Evolutionary conservation across 257 asterid species (phyloP).

Genomic region (Solanum pimpinellifolium): DNA sequence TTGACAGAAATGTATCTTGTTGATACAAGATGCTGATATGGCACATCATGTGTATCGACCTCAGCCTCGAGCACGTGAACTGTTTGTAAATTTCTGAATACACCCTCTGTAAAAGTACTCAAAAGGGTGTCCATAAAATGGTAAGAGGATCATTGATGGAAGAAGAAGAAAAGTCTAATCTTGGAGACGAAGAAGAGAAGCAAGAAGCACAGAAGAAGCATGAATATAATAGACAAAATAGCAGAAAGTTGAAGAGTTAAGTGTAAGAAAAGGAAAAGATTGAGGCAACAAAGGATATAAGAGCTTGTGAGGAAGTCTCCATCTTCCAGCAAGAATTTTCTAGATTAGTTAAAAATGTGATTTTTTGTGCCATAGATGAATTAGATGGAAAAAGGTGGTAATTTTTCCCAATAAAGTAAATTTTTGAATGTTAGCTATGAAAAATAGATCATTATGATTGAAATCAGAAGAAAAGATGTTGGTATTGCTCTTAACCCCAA

Average conservation of each 20-base stretch:
- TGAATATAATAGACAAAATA: background rate
- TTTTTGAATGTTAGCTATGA: background rate
- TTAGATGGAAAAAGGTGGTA: background rate
- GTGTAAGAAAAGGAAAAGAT: background rate
- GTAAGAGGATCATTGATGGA: background rate
- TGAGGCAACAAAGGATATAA: background rate
- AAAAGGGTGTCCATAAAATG: background rate
- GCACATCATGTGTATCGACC: background rate
- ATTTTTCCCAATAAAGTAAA: background rate
- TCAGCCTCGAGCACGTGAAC: background rate
- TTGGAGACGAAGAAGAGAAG: background rate
- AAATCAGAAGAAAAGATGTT: background rate
- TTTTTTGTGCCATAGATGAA: background rate
- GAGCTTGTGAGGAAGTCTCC: background rate
- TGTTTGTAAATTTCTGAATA: background rate
- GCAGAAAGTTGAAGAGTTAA: background rate
- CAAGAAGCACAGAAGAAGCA: background rate
- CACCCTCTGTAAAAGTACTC: background rate
- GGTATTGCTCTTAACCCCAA: background rate
- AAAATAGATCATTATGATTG: background rate
- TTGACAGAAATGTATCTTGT: background rate
- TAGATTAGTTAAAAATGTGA: background rate
- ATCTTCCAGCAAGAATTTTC: background rate
- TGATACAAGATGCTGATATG: background rate
- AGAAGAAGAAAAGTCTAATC: background rate